Evolutionary conservation across 495 filamentous ascomycete genomes (phyloP).

Genomic region (Aspergillus coremiiformis): DNA sequence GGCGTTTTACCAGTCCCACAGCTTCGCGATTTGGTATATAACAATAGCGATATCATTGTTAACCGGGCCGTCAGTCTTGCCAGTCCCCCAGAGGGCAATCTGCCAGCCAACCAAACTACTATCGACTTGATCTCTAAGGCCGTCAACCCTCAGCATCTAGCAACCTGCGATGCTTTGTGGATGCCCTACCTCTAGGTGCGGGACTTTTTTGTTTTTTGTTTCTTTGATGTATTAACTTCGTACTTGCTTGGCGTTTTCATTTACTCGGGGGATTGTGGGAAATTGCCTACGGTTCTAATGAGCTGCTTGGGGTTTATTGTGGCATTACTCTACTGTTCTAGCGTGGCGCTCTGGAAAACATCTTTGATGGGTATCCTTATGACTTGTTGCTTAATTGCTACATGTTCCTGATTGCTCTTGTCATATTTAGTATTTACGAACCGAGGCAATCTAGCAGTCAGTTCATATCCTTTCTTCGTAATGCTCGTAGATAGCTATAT

Average conservation of each 20-base stretch:
- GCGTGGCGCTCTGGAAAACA: conserved; percentile 29
- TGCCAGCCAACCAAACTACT: conserved; percentile 93
- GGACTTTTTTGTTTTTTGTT: conserved; percentile 13
- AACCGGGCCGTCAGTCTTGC: conserved; percentile 81
- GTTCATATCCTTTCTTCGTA: conserved; percentile 1
- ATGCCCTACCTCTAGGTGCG: conserved; percentile 81
- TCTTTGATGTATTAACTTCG: conserved; percentile 8
- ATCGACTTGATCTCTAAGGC: conserved; percentile 83
- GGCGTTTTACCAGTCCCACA: conserved; percentile 56
- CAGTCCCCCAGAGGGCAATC: conserved; percentile 50
- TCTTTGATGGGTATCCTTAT: conserved; percentile 22
- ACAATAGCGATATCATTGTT: conserved; percentile 83
- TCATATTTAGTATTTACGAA: conserved; percentile 10
- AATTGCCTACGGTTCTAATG: conserved; percentile 12
- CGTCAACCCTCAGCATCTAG: conserved; percentile 78
- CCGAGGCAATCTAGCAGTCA: conserved; percentile 3
- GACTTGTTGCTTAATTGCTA: conserved; percentile 16
- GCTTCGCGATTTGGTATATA: conserved; percentile 78
- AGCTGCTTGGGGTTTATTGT: conserved; percentile 13
- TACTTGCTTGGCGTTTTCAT: conserved; percentile 13
- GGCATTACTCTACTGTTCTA: conserved; percentile 18
- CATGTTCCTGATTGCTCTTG: conserved; percentile 13
- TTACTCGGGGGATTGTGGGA: conserved; percentile 4
- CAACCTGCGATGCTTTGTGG: conserved; percentile 84
- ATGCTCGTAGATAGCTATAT: not conserved